Evolutionary conservation across 2,329 filamentous ascomycete species (phyloP), one percentile per base, ranked within the genome.

Genomic region (Apiospora pterosperma): DNA sequence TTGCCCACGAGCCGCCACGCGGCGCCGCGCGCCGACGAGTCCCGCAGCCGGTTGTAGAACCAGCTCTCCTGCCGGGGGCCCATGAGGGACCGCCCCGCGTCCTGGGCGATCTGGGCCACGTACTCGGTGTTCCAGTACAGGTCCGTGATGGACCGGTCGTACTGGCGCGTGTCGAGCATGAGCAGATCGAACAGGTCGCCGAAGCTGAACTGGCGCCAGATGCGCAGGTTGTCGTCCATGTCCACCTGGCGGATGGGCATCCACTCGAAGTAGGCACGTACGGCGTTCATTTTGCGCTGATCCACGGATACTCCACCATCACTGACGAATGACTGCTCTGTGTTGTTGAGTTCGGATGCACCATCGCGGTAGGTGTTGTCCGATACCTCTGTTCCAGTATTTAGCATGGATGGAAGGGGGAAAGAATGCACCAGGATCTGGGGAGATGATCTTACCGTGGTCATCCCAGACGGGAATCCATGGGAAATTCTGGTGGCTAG

Each of bases 1-100:
- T 87, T 90, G 11, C 90, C 90, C 44, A 93, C 84, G 16, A 93
- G 73, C 58, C 90, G 82, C 91, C 90, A 93, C 0, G 84, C 82
- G 0, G 90, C 87, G 21, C 87, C 88, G 28, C 90, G 84, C 6
- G 84, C 71, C 14, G 84, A 80, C 4, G 87, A 89, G 59, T 84
- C 75, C 7, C 80, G 80, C 5, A 91, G 79, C 36, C 81, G 79
- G 39, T 81, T 80, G 74, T 90, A 91, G 75, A 92, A 89, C 91
- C 91, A 93, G 68, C 85, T 85, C 74, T 93, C 91, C 72, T 93
- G 91, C 4, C 86, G 83, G 1, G 83, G 79, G 1, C 91, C 91
- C 90, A 93, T 92, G 69, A 93, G 78, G 0, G 85, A 86, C 5
- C 90, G 86, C 16, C 87, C 83, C 1, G 88, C 85, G 63, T 93